Evolutionary conservation across 805 yeast species (phyloP), one percentile per base, ranked within the genome.

Genomic region (Candida sithepensis): DNA sequence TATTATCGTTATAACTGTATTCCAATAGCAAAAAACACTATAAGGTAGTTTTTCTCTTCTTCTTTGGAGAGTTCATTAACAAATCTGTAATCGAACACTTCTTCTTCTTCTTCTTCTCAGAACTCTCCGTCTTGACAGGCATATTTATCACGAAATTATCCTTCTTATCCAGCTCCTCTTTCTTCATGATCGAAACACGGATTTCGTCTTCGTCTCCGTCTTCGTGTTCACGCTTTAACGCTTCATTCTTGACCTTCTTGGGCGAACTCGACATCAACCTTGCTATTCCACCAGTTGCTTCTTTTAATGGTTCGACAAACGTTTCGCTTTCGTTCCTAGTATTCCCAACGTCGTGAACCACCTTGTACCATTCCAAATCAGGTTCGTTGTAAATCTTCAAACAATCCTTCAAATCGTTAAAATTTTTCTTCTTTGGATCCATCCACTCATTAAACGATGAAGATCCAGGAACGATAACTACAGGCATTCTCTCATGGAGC

Each of bases 401-500:
- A 12, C 73, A 57, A 2, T 64, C 56, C 1, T 70, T 70, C 20
- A 82, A 51, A 1, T 68, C 63, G 2, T 65, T 65, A 47, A 63
- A 56, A 76, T 81, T 75, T 23, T 47, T 32, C 0, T 52, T 47
- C 0, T 53, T 48, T 0, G 79, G 74, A 45, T 77, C 69, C 32
- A 89, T 64, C 96, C 96, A 91, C 3, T 60, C 56, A 4, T 73
- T 61, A 78, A 91, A 81, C 37, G 74, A 77, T n/a, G 68, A 54
- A 0, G 81, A 65, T 0, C 78, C 81, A 0, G 88, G 87, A 24
- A 70, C 73, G 5, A 89, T 47, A 13, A 88, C 74, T 2, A 85
- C 70, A 0, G 97, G 97, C 81, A 88, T 88, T 22, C 97, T 71
- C 1, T 69, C 65, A 61, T 91, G 97, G 2, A 91, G 64, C 86